phyloP scores from a whole-genome alignment of 768 basidiomycete species.

The Boletus reticulatus region DNA sequence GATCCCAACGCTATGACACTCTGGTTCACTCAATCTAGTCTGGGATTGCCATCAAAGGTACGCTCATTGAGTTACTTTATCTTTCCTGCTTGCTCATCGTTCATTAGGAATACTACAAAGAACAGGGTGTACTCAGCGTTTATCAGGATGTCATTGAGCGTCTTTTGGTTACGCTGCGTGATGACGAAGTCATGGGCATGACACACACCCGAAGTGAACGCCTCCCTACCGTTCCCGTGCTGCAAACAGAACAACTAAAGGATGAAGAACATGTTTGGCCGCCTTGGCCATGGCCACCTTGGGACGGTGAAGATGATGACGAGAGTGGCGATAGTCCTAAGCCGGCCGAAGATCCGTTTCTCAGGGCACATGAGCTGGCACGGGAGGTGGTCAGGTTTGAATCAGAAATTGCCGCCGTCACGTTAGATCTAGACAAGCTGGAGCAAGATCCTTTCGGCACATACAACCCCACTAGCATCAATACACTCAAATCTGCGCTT shows the following conservation, averaged over 20 bases:
- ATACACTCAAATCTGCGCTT: slow-evolving; percentile 65
- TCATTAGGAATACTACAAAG: slow-evolving; percentile 83
- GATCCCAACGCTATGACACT: slow-evolving; percentile 85
- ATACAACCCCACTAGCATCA: slow-evolving; percentile 80
- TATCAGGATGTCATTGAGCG: slow-evolving; percentile 70
- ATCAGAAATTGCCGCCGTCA: slow-evolving; percentile 69
- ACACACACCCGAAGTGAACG: slow-evolving; percentile 6
- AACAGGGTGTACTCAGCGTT: slow-evolving; percentile 61
- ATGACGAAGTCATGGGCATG: slow-evolving; percentile 32
- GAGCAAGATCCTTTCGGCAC: slow-evolving; percentile 80
- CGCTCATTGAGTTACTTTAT: neutral
- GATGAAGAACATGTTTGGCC: slow-evolving; percentile 53
- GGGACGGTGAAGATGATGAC: slow-evolving; percentile 63
- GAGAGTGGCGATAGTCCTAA: slow-evolving; percentile 40
- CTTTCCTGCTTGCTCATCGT: neutral
- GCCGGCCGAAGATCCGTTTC: slow-evolving; percentile 29
- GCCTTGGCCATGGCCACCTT: slow-evolving; percentile 86
- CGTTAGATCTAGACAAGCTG: slow-evolving; percentile 75
- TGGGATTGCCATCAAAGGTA: slow-evolving; percentile 89
- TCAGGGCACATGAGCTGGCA: slow-evolving; percentile 62
- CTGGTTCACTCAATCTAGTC: slow-evolving; percentile 78
- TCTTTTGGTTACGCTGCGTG: slow-evolving; percentile 59
- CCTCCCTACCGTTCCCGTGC: slow-evolving; percentile 24
- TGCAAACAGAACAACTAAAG: slow-evolving; percentile 40
- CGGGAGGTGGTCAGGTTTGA: slow-evolving; percentile 77